Evolutionary conservation across 1,284 basidiomycete genomes (phyloP).

Genomic region (Polyporus tsugae): DNA sequence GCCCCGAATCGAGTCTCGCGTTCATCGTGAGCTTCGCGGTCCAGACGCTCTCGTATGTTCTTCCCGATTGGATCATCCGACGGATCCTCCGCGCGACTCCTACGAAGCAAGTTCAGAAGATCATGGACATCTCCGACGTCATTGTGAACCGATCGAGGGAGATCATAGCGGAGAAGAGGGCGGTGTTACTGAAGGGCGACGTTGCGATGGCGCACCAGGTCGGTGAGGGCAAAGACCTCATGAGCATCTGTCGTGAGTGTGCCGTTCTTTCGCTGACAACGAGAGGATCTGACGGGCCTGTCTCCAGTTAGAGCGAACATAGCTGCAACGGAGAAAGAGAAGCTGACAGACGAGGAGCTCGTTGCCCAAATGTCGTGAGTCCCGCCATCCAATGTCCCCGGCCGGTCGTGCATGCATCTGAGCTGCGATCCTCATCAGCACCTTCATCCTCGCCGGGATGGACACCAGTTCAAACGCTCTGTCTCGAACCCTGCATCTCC

Average conservation of each 20-base stretch:
- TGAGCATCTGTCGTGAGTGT: slow-evolving; percentile 39
- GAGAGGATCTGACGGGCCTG: neutral
- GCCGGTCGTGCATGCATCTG: neutral
- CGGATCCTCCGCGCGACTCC: neutral
- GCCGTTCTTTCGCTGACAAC: neutral
- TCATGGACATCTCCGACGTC: slow-evolving; percentile 22
- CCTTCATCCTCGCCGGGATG: slow-evolving; percentile 23
- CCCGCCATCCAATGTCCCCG: neutral
- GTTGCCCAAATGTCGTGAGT: slow-evolving; percentile 15
- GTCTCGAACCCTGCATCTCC: slow-evolving; percentile 18
- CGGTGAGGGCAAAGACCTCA: slow-evolving; percentile 40
- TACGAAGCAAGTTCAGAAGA: neutral
- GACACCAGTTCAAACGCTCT: slow-evolving; percentile 18
- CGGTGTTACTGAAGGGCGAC: slow-evolving; percentile 27
- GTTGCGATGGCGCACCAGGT: slow-evolving; percentile 34
- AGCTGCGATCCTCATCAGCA: neutral
- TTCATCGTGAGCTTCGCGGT: neutral
- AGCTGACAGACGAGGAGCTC: slow-evolving; percentile 13
- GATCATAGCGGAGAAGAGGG: slow-evolving; percentile 30
- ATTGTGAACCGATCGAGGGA: slow-evolving; percentile 18
- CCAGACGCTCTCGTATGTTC: neutral
- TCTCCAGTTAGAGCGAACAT: slow-evolving; percentile 11
- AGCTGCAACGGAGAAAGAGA: slow-evolving; percentile 1
- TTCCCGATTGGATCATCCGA: slow-evolving; percentile 5
- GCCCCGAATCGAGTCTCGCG: neutral